Base-by-base conservation (phyloP, 2,329 filamentous ascomycete species). In the Fusarium sp. region DNA sequence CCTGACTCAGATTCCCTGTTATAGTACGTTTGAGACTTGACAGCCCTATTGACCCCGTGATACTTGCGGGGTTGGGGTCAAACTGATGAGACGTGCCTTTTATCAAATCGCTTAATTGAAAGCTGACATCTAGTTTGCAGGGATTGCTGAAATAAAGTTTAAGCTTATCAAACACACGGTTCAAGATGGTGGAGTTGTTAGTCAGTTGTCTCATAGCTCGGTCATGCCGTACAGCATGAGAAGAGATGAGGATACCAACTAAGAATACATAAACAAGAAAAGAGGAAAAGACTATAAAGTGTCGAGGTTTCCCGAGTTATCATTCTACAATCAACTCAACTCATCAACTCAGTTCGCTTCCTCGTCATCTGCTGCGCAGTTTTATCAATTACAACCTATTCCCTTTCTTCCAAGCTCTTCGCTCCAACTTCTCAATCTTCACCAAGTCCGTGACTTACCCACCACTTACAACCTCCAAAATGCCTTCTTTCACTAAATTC, bases 301-400 rank as follows among this genome's bases (percentile, higher is more conserved):
- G 3, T 3, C 3, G 4, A 38, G 2, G 1, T 1, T 7, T n/a
- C 33, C 22, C 11, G 7, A 5, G 0, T 10, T 10, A 4, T n/a
- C 7, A 3, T 22, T 28, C 18, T 5, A 9, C 26, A 31, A 31
- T 36, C n/a, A 58, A n/a, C 22, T 64, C 57, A 65, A 41, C 38
- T 65, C 58, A 65, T 22, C 33, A 65, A 35, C 44, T 63, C 62
- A 18, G 15, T 54, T 44, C 45, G 6, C 28, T 63, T 63, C 38
- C 1, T 33, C 17, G 42, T 0, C 31, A 42, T 33, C 52, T 42
- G 52, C 52, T 56, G 52, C 26, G 26, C 36, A 56, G 52, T 22
- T 14, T 42, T 12, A 14, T 11, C 15, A 1, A 0, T 24, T 42
- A 56, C 26, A 14, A 11, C 36, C 6, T 11, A 8, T 28, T 45